Conservation (phyloP, 1,284 basidiomycete genomes). For the Fistulina hepatica region DNA sequence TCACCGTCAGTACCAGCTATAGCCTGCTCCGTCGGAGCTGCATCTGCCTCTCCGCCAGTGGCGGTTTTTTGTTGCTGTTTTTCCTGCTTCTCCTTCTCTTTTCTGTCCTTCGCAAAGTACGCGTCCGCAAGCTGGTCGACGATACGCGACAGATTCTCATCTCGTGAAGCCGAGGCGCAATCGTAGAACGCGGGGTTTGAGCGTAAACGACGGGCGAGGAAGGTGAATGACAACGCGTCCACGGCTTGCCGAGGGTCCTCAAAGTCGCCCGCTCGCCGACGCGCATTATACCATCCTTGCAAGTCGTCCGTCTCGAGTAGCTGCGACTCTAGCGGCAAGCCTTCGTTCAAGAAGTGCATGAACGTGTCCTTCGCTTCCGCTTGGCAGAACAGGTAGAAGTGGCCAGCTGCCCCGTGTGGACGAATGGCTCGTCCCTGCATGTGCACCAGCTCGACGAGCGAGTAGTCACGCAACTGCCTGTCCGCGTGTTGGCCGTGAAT, state of each 20-base stretch:
- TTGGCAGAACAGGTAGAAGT: constrained; percentile 83
- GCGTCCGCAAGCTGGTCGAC: constrained; percentile 47
- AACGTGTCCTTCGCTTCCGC: constrained; percentile 72
- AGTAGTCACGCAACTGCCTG: constrained; percentile 71
- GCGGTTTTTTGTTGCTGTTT: no score
- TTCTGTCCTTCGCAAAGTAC: constrained; percentile 10
- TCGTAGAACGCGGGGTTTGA: constrained; percentile 88
- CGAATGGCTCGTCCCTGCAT: constrained; percentile 86
- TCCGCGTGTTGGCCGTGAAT: constrained; percentile 32
- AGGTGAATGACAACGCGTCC: constrained; percentile 75
- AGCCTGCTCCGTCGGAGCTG: no score
- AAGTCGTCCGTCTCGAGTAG: constrained; percentile 48
- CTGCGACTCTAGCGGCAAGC: constrained; percentile 81
- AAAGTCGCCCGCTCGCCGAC: constrained; percentile 30
- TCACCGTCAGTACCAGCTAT: no score
- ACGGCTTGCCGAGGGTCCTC: constrained; percentile 58
- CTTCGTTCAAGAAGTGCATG: constrained; percentile 73
- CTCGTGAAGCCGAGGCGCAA: constrained; percentile 30
- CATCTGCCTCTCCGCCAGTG: no score
- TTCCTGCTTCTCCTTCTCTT: no score
- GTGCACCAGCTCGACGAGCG: constrained; percentile 69
- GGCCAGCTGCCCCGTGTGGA: constrained; percentile 47
- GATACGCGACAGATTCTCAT: constrained; percentile 56
- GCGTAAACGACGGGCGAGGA: constrained; percentile 58
- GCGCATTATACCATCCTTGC: constrained; percentile 39